Conservation (phyloP, 1,139 yeast species). For the Hanseniaspora uvarum region DNA sequence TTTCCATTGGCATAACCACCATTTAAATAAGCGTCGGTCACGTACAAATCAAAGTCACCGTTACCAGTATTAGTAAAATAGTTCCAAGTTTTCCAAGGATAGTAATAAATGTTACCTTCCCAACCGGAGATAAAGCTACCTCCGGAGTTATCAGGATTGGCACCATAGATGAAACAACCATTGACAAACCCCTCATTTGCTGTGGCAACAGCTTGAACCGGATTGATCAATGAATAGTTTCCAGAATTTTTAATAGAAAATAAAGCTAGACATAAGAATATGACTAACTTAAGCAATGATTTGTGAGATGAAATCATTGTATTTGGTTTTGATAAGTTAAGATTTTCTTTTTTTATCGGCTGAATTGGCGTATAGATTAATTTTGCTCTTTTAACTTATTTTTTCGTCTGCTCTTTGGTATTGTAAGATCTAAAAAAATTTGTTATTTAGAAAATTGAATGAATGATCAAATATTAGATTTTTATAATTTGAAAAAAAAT, state of each 20-base stretch:
- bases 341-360: too few relatives aligned
- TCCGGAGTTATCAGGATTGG: background rate
- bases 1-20: slow-evolving; percentile 21
- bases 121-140: slow-evolving; percentile 12
- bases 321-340: background rate
- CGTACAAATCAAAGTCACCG: slow-evolving; percentile 12
- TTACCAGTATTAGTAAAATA: background rate
- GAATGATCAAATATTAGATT: too few relatives aligned
- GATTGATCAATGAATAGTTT: background rate
- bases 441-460: too few relatives aligned
- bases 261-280: background rate
- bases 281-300: background rate
- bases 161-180: slow-evolving; percentile 13
- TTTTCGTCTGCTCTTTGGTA: too few relatives aligned
- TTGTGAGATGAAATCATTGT: background rate
- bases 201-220: slow-evolving; percentile 4
- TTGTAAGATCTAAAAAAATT: too few relatives aligned
- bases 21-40: slow-evolving; percentile 17
- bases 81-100: slow-evolving; percentile 15
- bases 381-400: too few relatives aligned
- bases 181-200: slow-evolving; percentile 11
- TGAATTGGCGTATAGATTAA: too few relatives aligned
- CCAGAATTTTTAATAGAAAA: background rate
- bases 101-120: slow-evolving; percentile 16
- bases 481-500: too few relatives aligned